Percentiles rank a stretch among this genome's conserved stretches.
These are phyloP conservation scores for Hymenochaete sp. DNA, from an alignment of 1,284 basidiomycete species.

Conservation along the genomic window DNA sequence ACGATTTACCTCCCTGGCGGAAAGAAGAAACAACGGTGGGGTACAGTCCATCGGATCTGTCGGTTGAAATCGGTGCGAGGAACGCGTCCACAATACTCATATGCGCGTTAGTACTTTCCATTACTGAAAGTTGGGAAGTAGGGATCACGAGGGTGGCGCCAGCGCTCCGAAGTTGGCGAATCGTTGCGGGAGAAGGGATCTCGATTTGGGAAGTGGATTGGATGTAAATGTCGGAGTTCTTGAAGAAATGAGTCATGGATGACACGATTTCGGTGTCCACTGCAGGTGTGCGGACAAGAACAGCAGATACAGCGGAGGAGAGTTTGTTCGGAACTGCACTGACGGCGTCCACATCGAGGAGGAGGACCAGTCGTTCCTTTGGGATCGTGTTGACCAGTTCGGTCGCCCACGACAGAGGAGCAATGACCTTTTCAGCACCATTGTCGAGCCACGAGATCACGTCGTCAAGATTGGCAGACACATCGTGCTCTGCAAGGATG, in stretches of 20 bases:
- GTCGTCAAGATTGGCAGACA: slow-evolving; percentile 43
- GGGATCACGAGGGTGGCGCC: slow-evolving; percentile 68
- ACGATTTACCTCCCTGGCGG: slow-evolving; percentile 63
- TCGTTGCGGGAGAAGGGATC: slow-evolving; percentile 43
- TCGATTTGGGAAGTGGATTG: slow-evolving; percentile 38
- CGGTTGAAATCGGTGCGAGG: slow-evolving; percentile 74
- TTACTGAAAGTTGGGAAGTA: slow-evolving; percentile 60
- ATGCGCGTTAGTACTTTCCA: slow-evolving; percentile 42
- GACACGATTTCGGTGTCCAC: slow-evolving; percentile 63
- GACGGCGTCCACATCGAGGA: slow-evolving; percentile 63
- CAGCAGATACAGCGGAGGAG: slow-evolving; percentile 64
- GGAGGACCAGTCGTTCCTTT: slow-evolving; percentile 61
- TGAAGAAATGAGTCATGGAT: slow-evolving; percentile 68
- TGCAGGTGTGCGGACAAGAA: slow-evolving; percentile 62
- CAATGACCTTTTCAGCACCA: slow-evolving; percentile 71
- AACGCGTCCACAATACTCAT: slow-evolving; percentile 82
- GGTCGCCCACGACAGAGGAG: slow-evolving; percentile 57
- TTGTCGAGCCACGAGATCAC: slow-evolving; percentile 63
- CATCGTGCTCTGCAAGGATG: slow-evolving; percentile 50
- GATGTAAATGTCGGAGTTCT: slow-evolving; percentile 53
- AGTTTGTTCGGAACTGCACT: slow-evolving; percentile 69
- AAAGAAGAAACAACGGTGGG: slow-evolving; percentile 83
- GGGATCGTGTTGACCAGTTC: slow-evolving; percentile 65
- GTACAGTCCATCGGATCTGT: slow-evolving; percentile 88
- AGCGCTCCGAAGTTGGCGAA: slow-evolving; percentile 49